Conservation (phyloP, 2,329 filamentous ascomycete genomes). For the Exserohilum turcica region DNA sequence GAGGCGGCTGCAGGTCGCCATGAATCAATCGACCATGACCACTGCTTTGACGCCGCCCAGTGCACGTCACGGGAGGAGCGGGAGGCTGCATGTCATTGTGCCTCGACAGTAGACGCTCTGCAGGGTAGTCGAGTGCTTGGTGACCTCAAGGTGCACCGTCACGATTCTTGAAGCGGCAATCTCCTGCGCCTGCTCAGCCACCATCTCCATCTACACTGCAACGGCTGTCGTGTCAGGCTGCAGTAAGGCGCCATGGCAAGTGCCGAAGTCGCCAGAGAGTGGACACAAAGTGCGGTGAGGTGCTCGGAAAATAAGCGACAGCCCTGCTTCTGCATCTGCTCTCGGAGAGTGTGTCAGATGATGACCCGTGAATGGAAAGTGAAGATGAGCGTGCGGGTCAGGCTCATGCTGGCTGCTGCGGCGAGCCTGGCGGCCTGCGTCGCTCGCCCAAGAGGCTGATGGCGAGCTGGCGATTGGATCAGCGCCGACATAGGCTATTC, state of each 20-base stretch:
- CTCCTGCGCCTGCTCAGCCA: slow-evolving; percentile 41
- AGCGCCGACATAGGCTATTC: slow-evolving; percentile 19
- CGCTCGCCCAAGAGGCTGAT: slow-evolving; percentile 18
- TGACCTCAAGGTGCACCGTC: slow-evolving; percentile 37
- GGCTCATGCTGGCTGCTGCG: slow-evolving; percentile 37
- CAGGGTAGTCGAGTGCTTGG: slow-evolving; percentile 37
- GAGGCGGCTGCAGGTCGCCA: slow-evolving; percentile 45
- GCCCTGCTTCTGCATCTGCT: slow-evolving; percentile 32
- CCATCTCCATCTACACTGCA: slow-evolving; percentile 42
- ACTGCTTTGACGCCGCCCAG: slow-evolving; percentile 36
- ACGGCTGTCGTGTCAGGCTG: slow-evolving; percentile 44
- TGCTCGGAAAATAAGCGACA: slow-evolving; percentile 32
- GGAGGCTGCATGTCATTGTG: slow-evolving; percentile 46
- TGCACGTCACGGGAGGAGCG: slow-evolving; percentile 40
- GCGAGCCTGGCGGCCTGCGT: slow-evolving; percentile 29
- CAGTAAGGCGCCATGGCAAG: slow-evolving; percentile 36
- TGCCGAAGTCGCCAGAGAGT: slow-evolving; percentile 26
- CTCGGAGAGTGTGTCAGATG: slow-evolving; percentile 41
- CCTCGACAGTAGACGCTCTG: slow-evolving; percentile 39
- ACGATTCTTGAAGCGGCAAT: slow-evolving; percentile 28
- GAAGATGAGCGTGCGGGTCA: slow-evolving; percentile 23
- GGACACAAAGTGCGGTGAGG: slow-evolving; percentile 31
- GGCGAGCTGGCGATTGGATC: slow-evolving; percentile 25
- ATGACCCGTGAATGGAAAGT: slow-evolving; percentile 29
- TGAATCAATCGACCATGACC: slow-evolving; percentile 32